Base-by-base conservation (phyloP, 208 protist genomes). In the Leishmania gerbilli region DNA sequence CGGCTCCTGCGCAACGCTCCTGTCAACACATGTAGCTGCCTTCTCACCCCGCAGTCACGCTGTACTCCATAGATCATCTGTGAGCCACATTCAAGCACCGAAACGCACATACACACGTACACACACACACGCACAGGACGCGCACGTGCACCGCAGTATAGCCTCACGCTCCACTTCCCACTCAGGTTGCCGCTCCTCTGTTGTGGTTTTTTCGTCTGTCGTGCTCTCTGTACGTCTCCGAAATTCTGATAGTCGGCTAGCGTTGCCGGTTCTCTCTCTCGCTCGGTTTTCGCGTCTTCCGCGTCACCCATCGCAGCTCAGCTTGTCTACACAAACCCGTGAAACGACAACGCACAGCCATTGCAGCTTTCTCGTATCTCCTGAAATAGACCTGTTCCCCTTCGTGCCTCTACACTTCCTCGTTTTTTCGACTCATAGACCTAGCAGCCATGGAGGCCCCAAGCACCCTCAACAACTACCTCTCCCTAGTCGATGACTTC, bases 401-500 rank as follows among this genome's bases (percentile, higher is more conserved):
- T 27, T 45, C 49, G 5, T 74, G 21, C 19, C 42, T 45, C n/a
- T 21, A 6, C 37, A 37, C 34, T 27, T 34, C 11, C 31, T 37
- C 9, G 64, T 64, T 79, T 62, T 47, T 60, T 2, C n/a, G 37
- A 15, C 40, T 0, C 24, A 62, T 76, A 42, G 51, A 76, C 45
- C 19, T 62, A 21, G 60, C 51, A 45, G 21, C 13, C 24, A 97
- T 97, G 94, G 84, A 95, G 71, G 68, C 87, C 5, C 90, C 92
- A 19, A 75, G 71, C 42, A 95, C 90, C 17, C 81, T 97, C 45
- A 93, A 95, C 56, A 85, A 86, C 19, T 96, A 96, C 78, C 96
- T 97, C 83, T 81, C 72, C 9, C 72, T 95, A 15, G 94, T 97
- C 24, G 92, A 97, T 81, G 91, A 97, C 79, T 95, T 96, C 79